Evolutionary conservation across 768 basidiomycete genomes (phyloP).

Genomic region (Saitozyma podzolica): DNA sequence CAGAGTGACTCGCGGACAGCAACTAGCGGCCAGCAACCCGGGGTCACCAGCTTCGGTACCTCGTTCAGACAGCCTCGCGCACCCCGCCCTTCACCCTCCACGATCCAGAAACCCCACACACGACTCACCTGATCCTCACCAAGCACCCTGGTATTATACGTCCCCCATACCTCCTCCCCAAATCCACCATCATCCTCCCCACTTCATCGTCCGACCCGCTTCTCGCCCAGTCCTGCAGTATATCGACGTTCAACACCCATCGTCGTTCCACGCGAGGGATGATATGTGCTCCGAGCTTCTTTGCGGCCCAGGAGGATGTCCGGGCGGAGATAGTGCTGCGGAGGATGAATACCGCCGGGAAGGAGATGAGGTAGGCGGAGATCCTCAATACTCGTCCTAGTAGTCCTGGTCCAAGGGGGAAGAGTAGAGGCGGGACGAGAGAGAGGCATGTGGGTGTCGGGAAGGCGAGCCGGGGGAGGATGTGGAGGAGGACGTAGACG

Average conservation of each 20-base stretch:
- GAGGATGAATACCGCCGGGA: constrained; percentile 23
- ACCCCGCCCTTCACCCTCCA: too few relatives aligned
- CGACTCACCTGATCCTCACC: constrained; percentile 46
- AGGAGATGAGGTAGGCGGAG: constrained; percentile 17
- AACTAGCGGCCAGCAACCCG: too few relatives aligned
- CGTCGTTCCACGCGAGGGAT: constrained; percentile 34
- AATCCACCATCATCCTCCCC: constrained; percentile 41
- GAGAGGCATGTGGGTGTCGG: neutral
- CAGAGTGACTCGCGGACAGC: neutral
- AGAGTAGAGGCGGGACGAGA: neutral
- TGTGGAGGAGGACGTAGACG: constrained; percentile 6
- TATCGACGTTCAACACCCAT: constrained; percentile 45
- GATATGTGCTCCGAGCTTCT: constrained; percentile 14
- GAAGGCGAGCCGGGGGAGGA: neutral
- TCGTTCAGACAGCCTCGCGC: too few relatives aligned
- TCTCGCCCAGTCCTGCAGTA: constrained; percentile 40
- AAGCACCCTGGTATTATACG: constrained; percentile 46
- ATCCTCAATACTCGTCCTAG: neutral
- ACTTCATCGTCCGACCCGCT: constrained; percentile 45
- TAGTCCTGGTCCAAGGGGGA: neutral
- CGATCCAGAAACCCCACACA: neutral
- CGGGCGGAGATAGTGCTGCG: constrained; percentile 10
- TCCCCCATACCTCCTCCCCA: constrained; percentile 31
- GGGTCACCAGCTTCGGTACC: too few relatives aligned
- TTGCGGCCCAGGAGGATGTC: constrained; percentile 3